Evolutionary conservation across 495 filamentous ascomycete genomes (phyloP).

Genomic region (Cladorrhinum samala): DNA sequence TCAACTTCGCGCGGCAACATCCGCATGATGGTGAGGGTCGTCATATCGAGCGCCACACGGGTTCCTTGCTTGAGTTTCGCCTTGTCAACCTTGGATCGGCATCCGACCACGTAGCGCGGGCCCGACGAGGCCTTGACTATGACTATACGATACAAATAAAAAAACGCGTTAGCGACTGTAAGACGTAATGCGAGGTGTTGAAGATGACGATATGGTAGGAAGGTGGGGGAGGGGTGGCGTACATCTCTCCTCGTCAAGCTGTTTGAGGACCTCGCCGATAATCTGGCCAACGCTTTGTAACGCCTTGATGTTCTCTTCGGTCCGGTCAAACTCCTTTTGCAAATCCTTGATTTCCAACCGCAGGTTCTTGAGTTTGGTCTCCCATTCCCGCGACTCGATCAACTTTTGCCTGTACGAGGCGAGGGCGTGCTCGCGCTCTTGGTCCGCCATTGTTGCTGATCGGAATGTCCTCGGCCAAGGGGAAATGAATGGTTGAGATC

Average conservation of each 20-base stretch:
- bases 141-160: conserved; percentile 27
- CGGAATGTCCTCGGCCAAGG: not conserved
- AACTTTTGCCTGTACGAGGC: conserved; percentile 88
- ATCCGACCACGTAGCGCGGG: conserved; percentile 96
- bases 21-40: conserved; percentile 98
- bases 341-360: conserved; percentile 91
- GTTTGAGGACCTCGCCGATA: conserved; percentile 97
- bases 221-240: conserved; percentile 31
- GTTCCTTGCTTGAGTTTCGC: conserved; percentile 95
- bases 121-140: conserved; percentile 89
- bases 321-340: conserved; percentile 90
- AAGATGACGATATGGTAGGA: not conserved
- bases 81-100: conserved; percentile 96
- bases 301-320: conserved; percentile 99
- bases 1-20: conserved; percentile 99
- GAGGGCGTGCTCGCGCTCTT: conserved; percentile 76
- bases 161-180: not conserved
- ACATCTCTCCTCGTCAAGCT: conserved; percentile 99
- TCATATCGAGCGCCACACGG: conserved; percentile 98
- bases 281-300: conserved; percentile 99
- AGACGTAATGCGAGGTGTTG: not conserved
- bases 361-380: conserved; percentile 88
- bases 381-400: conserved; percentile 95
- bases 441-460: conserved; percentile 37
- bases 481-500: not conserved